Conservation (phyloP, 176 grass and related monocot species). For the Phoenix dactylifera region DNA sequence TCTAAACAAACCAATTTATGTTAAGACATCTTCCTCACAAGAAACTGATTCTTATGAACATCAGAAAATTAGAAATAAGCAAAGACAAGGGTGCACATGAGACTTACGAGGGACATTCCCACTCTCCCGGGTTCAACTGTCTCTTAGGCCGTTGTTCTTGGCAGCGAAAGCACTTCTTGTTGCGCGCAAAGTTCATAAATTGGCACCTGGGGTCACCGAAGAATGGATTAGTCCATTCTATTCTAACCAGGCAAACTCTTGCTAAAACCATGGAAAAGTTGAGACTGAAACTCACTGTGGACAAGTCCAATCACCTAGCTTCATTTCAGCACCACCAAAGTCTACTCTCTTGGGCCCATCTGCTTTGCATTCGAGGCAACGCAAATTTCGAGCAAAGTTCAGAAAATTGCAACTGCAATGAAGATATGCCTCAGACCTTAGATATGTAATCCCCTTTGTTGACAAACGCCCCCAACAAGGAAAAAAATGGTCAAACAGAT, state of each 20-base stretch:
- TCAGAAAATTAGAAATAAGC: too few species aligned
- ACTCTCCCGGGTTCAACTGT: slow-evolving; percentile 64
- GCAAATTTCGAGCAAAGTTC: slow-evolving; percentile 59
- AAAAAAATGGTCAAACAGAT: not conserved
- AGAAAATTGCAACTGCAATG: slow-evolving; percentile 63
- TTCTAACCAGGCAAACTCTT: not conserved
- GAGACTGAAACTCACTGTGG: slow-evolving; percentile 31
- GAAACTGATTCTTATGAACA: too few species aligned
- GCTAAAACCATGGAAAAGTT: not conserved
- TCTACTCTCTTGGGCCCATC: slow-evolving; percentile 45
- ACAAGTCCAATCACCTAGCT: slow-evolving; percentile 88
- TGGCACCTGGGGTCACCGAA: slow-evolving; percentile 41
- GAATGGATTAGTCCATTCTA: not conserved
- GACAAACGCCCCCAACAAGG: too few species aligned
- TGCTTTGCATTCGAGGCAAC: slow-evolving; percentile 56
- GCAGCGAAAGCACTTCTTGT: slow-evolving; percentile 66
- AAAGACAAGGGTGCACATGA: not conserved
- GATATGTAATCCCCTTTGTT: not conserved
- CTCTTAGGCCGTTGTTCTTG: slow-evolving; percentile 51
- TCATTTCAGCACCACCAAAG: slow-evolving; percentile 38
- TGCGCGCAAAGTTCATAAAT: slow-evolving; percentile 85
- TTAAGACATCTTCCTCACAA: slow-evolving; percentile 1
- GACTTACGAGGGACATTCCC: slow-evolving; percentile 81
- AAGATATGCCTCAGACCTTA: not conserved
- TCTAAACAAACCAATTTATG: slow-evolving; percentile 17